Evolutionary conservation across 164 flowering plant species (phyloP), one percentile per base, ranked within the genome.

Genomic region (Houttuynia cordata): DNA sequence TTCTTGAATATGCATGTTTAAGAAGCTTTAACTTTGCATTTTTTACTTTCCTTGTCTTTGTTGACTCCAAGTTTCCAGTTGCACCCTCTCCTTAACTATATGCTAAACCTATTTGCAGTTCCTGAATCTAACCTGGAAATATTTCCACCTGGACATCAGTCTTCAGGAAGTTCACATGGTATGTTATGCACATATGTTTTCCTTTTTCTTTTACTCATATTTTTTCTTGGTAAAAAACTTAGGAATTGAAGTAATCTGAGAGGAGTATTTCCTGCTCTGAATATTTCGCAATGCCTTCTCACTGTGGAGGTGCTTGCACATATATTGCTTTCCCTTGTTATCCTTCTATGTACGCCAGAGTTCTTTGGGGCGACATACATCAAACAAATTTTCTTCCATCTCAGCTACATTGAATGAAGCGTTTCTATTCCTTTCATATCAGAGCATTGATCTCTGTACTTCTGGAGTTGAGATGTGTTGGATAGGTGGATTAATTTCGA

Each of bases 81-180:
- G 24, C 30, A n/a, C 30, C 14, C 10, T 40, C n/a, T 42, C 45
- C 34, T 25, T 41, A 7, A 10, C 57, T 50, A 13, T 37, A 37
- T 42, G 15, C 53, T 25, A 10, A 53, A 56, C 50, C 14, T 65
- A 22, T 0, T 10, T 81, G 80, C 83, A 91, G 97, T 50, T 30
- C 85, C 96, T 51, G 84, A 68, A 64, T 89, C 90, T 47, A 91
- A 74, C 61, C 56, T 83, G 80, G 88, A 86, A 69, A 81, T 67
- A 67, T 87, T 87, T 71, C 97, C 97, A 51, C 93, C 93, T 54
- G 81, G 85, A 55, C 86, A 92, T 74, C 96, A 84, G 67, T 66
- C 82, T 64, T 67, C 81, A 49, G 83, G 73, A 62, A 64, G 73
- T 69, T 69, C 91, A 49, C 73, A 61, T 72, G 96, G 97, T 91